Evolutionary conservation across 176 grass and related monocot genomes (phyloP), one percentile per base, ranked within the genome.

Genomic region (Pharus latifolius): DNA sequence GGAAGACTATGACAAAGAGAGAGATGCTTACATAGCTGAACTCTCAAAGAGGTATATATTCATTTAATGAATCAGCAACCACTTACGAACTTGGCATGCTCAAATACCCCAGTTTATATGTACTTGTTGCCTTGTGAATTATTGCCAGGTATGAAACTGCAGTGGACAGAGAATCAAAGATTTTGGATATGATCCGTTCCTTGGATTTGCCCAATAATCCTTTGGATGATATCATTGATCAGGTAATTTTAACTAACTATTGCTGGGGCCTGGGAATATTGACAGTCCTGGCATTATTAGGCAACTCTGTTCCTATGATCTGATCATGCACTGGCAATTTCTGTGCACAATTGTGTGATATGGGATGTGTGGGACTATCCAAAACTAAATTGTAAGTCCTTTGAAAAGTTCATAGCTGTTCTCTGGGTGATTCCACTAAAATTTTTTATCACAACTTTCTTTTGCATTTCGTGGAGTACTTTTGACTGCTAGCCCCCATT

Each of bases 171-270:
- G 94, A 81, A 63, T 37, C 28, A 35, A 99, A 91, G 58, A 94
- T 99, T 86, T 77, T 99, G 70, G 84, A 88, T 75, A 65, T 88
- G 60, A 99, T 94, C 42, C 84, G 84, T 50, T 91, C 90, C 34
- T 86, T 99, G 84, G 90, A 99, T 81, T 84, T 99, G 25, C 95
- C 95, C 42, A 99, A 99, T 70, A 99, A 99, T 78, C 95, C 95
- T 77, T 65, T 99, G 17, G 95, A 99, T 88, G 95, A 99, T 78
- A 81, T 99, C 72, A 82, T 99, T 80, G 95, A 99, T 94, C 90
- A 94, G 95, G 95, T 99, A 87, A n/a, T 56, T 66, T 30, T 76
- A 17, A 38, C 45, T 68, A 45, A 32, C 47, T 72, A 44, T 41
- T 49, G 10, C 8, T 72, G 23, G 15, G 7, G 65, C 8, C 8